These are phyloP conservation scores for Codiaeum variegatum DNA, from an alignment of 441 rosid species.

Conservation along the genomic window DNA sequence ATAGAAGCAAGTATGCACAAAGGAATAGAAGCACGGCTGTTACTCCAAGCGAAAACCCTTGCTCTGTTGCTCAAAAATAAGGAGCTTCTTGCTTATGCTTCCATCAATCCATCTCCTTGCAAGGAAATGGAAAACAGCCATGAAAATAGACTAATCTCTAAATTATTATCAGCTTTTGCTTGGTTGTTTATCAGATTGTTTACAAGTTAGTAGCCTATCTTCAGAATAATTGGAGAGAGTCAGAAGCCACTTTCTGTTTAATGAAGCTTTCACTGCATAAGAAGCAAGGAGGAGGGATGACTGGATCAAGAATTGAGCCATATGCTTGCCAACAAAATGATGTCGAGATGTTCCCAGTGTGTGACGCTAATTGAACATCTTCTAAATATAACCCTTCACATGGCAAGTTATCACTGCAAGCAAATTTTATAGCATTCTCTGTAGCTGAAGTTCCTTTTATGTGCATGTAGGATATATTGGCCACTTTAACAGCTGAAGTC, in stretches of 20 bases:
- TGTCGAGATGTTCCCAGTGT: slow-evolving; percentile 31
- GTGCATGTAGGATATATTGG: slow-evolving; percentile 48
- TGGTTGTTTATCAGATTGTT: too few relatives aligned
- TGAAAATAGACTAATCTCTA: too few relatives aligned
- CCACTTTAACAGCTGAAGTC: slow-evolving; percentile 72
- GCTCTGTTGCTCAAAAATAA: slow-evolving; percentile 1
- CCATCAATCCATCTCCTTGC: neutral
- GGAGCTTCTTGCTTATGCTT: neutral
- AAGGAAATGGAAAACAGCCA: too few relatives aligned
- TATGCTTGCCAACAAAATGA: slow-evolving; percentile 84
- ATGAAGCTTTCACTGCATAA: slow-evolving; percentile 33
- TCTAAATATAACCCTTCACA: slow-evolving; percentile 58
- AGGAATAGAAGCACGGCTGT: neutral
- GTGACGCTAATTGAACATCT: slow-evolving; percentile 52
- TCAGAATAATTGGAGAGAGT: slow-evolving; percentile 34
- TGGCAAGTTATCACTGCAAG: slow-evolving; percentile 67
- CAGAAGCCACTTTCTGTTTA: slow-evolving; percentile 36
- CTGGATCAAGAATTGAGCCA: slow-evolving; percentile 55
- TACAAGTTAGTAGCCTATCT: slow-evolving; percentile 2
- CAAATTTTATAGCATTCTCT: slow-evolving; percentile 60
- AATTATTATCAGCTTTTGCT: too few relatives aligned
- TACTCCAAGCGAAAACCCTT: slow-evolving; percentile 18
- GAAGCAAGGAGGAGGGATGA: slow-evolving; percentile 65
- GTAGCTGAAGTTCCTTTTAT: slow-evolving; percentile 80
- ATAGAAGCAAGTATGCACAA: slow-evolving; percentile 18